Conservation (phyloP, 305 asterid species). For the Rubia peregrina region DNA sequence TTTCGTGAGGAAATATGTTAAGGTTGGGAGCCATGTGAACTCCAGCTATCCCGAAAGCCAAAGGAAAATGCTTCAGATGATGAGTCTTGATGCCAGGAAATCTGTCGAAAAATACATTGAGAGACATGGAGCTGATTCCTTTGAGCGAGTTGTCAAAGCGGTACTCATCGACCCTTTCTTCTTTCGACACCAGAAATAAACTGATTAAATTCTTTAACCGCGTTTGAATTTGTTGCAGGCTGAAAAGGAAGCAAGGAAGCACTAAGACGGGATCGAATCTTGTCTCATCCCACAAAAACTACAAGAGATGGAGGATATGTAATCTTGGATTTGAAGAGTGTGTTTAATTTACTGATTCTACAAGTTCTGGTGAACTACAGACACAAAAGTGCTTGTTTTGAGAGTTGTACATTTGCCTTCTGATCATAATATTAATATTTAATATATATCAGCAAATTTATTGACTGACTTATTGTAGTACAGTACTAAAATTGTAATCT, state of each 20-base stretch:
- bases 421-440: not conserved
- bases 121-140: constrained; percentile 62
- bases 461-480: not conserved
- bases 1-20: constrained; percentile 52
- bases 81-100: constrained; percentile 84
- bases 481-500: not conserved
- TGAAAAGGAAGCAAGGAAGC: constrained; percentile 36
- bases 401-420: not conserved
- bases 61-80: constrained; percentile 71
- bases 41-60: constrained; percentile 48
- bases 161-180: constrained; percentile 19
- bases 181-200: not conserved
- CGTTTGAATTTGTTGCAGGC: constrained; percentile 25
- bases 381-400: not conserved
- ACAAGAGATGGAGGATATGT: not conserved
- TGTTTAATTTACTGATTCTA: constrained; percentile 2
- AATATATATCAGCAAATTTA: not conserved
- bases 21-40: constrained; percentile 46
- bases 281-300: not conserved
- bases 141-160: constrained; percentile 66
- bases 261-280: not conserved
- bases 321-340: constrained; percentile 1
- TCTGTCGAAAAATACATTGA: constrained; percentile 71
- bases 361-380: no score
- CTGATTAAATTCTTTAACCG: not conserved